Percentiles rank a stretch among this genome's conserved stretches.
These are phyloP conservation scores for Martiniozyma abietophila DNA, from an alignment of 805 yeast genomes.

Conservation along the genomic window DNA sequence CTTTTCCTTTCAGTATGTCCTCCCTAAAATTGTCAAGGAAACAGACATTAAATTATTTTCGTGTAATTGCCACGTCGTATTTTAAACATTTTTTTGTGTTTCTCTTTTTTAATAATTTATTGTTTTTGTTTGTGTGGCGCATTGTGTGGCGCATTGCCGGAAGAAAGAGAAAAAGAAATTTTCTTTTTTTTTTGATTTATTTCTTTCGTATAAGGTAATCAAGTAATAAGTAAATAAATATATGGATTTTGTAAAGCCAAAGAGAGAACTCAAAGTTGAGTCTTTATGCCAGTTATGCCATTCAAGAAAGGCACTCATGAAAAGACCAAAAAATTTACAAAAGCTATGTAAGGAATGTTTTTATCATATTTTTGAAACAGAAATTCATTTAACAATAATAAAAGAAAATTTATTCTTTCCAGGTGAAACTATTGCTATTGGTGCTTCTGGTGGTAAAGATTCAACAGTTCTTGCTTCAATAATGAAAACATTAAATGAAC, in stretches of 20 bases:
- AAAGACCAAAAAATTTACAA: constrained; percentile 85
- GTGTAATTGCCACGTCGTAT: too few relatives aligned
- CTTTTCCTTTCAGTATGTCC: too few relatives aligned
- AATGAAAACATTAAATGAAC: constrained; percentile 76
- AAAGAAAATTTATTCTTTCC: constrained; percentile 56
- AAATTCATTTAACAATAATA: constrained; percentile 82
- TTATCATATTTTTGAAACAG: constrained; percentile 85
- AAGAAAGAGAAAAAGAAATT: not conserved
- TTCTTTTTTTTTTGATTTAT: not conserved
- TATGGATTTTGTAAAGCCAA: constrained; percentile 1
- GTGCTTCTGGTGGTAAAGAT: constrained; percentile 98
- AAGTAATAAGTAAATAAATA: not conserved
- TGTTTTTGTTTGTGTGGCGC: too few relatives aligned
- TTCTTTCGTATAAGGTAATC: constrained; percentile 1
- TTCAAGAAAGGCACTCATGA: constrained; percentile 73
- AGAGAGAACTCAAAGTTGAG: constrained; percentile 27
- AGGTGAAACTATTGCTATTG: constrained; percentile 91
- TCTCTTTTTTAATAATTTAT: too few relatives aligned
- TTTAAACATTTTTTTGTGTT: too few relatives aligned
- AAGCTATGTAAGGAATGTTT: constrained; percentile 89
- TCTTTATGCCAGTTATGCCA: constrained; percentile 78
- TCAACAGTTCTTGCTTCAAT: constrained; percentile 91
- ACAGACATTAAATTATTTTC: too few relatives aligned
- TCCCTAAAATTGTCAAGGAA: too few relatives aligned
- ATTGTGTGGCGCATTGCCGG: too few relatives aligned